phyloP scores from a whole-genome alignment of 805 yeast genomes.

The Naumovozyma dairenensis region DNA sequence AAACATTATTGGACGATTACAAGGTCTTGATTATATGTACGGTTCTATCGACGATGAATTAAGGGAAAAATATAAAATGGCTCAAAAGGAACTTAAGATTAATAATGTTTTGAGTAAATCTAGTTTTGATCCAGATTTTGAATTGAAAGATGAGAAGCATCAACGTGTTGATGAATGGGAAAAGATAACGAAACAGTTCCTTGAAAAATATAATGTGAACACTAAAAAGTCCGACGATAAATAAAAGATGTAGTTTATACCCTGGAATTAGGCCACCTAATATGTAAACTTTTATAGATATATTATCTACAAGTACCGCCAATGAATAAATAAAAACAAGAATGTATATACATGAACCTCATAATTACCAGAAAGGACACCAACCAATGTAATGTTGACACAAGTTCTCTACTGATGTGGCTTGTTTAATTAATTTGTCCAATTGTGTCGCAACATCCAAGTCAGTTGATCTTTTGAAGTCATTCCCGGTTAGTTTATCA shows the following conservation, averaged over 20 bases:
- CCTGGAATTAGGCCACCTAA: neutral
- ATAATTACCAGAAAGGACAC: slow-evolving; percentile 98
- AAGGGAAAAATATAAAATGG: slow-evolving; percentile 27
- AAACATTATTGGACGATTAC: slow-evolving; percentile 44
- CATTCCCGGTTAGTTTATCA: slow-evolving; percentile 88
- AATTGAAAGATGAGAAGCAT: slow-evolving; percentile 28
- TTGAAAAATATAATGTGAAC: slow-evolving; percentile 10
- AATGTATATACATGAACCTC: no score
- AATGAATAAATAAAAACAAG: neutral
- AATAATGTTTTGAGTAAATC: slow-evolving; percentile 43
- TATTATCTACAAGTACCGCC: neutral
- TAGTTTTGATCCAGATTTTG: slow-evolving; percentile 44
- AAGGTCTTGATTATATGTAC: slow-evolving; percentile 20
- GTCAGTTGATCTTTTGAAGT: slow-evolving; percentile 62
- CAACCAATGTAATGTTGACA: slow-evolving; percentile 97
- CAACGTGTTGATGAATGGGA: slow-evolving; percentile 41
- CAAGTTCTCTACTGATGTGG: slow-evolving; percentile 87
- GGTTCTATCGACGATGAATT: slow-evolving; percentile 14
- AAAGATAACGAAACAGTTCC: slow-evolving; percentile 11
- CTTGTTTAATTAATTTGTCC: slow-evolving; percentile 85
- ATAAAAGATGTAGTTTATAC: no score
- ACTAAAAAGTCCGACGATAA: slow-evolving; percentile 1
- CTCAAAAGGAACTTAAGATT: slow-evolving; percentile 47
- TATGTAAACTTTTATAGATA: neutral
- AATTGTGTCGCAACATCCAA: slow-evolving; percentile 82